Evolutionary conservation across 192 early-diverging fungal genomes (phyloP), one percentile per base, ranked within the genome.

Genomic region (Coemansia sp.): DNA sequence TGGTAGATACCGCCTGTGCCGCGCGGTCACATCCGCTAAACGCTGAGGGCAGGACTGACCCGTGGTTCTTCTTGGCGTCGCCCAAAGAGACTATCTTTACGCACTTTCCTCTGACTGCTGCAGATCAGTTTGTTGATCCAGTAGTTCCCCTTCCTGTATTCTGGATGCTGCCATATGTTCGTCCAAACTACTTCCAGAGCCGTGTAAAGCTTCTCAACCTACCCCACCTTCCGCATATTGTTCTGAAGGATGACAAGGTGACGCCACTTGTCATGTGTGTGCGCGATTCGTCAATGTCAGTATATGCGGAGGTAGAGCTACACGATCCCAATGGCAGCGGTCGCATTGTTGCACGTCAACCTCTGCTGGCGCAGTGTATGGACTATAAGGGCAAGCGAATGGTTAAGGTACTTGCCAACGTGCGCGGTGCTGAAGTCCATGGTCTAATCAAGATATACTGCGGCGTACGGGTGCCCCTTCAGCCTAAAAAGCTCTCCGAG

Each of bases 161-260:
- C 65, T 83, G 82, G 82, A 67, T 70, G 71, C 71, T 83, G n/a
- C 82, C 82, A 6, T 83, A 81, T 34, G 68, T 81, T 51, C 74
- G 82, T 2, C 71, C 78, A 1, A 58, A 61, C 12, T 84, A 72
- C 64, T 84, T 84, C 58, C 54, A 54, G 47, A 55, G 56, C 12
- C 64, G 65, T 44, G 74, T 80, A 24, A 76, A 76, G 65, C 73
- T 83, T 41, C 74, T 80, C 6, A 83, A 83, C 49, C 54, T 83
- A 56, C 69, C 73, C 18, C 71, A 63, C 21, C 61, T 69, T 0
- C 74, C 82, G 21, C 68, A 68, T 6, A 65, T 80, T 18, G 71
- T 69, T 61, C 65, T 83, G 3, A 65, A 64, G 41, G 73, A 83
- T 66, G 82, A 83, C 52, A 54, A 59, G 7, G 77, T 76, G 16